These are phyloP conservation scores for Trypanosoma lewisi DNA, from an alignment of 208 protist genomes.

Conservation along the genomic window DNA sequence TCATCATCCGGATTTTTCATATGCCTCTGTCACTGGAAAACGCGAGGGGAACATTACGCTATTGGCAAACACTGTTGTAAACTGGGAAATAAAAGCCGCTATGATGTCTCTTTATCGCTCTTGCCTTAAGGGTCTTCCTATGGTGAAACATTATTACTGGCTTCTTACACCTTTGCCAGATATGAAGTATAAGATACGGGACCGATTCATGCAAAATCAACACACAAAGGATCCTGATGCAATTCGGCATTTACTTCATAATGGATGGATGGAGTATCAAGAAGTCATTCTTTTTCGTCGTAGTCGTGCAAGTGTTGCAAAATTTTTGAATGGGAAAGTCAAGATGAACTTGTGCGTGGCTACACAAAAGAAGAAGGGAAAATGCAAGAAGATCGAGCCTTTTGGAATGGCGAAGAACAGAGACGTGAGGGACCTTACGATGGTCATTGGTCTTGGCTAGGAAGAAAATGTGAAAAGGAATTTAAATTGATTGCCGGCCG, in stretches of 20 bases:
- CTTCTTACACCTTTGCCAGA: conserved; percentile 71
- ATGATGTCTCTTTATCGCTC: conserved; percentile 80
- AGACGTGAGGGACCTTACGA: conserved; percentile 79
- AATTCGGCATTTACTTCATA: conserved; percentile 83
- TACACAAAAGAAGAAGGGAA: conserved; percentile 82
- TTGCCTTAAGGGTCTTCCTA: conserved; percentile 73
- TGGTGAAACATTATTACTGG: conserved; percentile 90
- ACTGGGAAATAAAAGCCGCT: conserved; percentile 71
- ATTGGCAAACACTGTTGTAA: conserved; percentile 55
- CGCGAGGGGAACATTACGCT: conserved; percentile 71
- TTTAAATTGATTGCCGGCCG: conserved; percentile 77
- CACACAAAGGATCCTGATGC: conserved; percentile 86
- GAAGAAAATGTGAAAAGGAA: conserved; percentile 77
- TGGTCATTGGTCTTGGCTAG: conserved; percentile 87
- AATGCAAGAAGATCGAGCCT: conserved; percentile 68
- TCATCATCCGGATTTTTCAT: conserved; percentile 81
- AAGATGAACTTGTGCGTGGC: conserved; percentile 60
- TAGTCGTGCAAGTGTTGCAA: conserved; percentile 69
- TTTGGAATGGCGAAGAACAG: conserved; percentile 89
- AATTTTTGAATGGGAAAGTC: conserved; percentile 81
- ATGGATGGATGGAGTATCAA: conserved; percentile 89
- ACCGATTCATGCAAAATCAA: conserved; percentile 85
- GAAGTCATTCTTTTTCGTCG: conserved; percentile 78
- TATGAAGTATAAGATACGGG: conserved; percentile 83
- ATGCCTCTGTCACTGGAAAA: conserved; percentile 70